phyloP scores from a whole-genome alignment of 345 rosid species.

The Populus euphratica region DNA sequence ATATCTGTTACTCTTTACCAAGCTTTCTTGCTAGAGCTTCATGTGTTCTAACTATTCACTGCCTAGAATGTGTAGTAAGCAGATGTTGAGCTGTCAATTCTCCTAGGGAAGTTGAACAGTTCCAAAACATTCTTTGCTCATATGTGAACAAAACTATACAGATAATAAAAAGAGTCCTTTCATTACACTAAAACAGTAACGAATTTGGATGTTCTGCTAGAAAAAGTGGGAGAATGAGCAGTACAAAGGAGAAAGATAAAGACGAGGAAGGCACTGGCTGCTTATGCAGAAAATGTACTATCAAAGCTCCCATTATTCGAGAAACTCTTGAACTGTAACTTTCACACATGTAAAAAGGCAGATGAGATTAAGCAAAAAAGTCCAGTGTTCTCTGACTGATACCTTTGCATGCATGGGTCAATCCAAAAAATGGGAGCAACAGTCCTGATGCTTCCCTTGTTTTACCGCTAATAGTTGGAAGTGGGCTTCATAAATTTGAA shows the following conservation, averaged over 20 bases:
- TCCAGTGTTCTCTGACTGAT: constrained; percentile 26
- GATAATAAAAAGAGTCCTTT: neutral
- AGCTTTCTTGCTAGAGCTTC: too few relatives aligned
- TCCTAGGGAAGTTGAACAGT: neutral
- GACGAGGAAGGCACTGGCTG: constrained; percentile 9
- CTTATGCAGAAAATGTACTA: constrained; percentile 11
- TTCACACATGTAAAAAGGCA: constrained; percentile 35
- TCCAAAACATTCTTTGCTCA: neutral
- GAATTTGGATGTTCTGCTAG: constrained; percentile 28
- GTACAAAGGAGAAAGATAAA: constrained; percentile 13
- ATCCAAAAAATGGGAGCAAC: constrained; percentile 22
- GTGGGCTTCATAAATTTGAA: neutral
- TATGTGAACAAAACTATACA: constrained; percentile 7
- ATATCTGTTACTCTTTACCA: too few relatives aligned
- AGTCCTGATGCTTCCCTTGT: neutral
- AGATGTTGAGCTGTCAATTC: constrained; percentile 3
- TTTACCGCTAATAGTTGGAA: neutral
- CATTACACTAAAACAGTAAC: constrained; percentile 28
- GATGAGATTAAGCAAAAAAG: constrained; percentile 10
- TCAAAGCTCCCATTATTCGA: constrained; percentile 32
- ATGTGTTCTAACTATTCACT: too few relatives aligned
- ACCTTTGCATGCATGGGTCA: constrained; percentile 40
- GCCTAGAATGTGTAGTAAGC: too few relatives aligned
- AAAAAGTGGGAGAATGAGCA: constrained; percentile 37
- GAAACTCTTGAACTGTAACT: constrained; percentile 40